These are phyloP conservation scores for Cadophora sp. DNA, from an alignment of 2,329 filamentous ascomycete species.

Conservation along the genomic window DNA sequence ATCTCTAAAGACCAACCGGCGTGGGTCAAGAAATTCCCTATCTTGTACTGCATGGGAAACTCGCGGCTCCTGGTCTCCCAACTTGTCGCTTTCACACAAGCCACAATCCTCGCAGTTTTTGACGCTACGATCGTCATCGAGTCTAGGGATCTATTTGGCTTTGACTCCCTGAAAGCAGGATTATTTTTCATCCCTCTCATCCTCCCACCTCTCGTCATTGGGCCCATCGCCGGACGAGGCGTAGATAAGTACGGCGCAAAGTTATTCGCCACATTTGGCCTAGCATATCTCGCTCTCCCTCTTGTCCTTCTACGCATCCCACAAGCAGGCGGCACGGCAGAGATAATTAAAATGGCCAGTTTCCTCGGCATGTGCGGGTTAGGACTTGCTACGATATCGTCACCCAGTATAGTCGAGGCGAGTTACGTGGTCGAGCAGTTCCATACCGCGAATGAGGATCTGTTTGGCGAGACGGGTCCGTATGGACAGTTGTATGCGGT, in stretches of 20 bases:
- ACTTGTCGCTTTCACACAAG: conserved; percentile 52
- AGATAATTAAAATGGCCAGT: conserved; percentile 54
- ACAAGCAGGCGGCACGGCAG: conserved; percentile 47
- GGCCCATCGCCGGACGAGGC: conserved; percentile 46
- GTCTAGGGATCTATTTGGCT: conserved; percentile 47
- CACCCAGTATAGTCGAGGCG: conserved; percentile 63
- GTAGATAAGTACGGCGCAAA: conserved; percentile 50
- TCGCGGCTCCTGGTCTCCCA: conserved; percentile 51
- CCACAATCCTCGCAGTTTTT: conserved; percentile 48
- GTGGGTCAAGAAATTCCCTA: conserved; percentile 52
- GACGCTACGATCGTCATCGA: conserved; percentile 51
- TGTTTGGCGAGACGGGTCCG: conserved; percentile 62
- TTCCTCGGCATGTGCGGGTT: conserved; percentile 56
- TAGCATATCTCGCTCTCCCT: conserved; percentile 32
- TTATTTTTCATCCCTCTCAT: conserved; percentile 49
- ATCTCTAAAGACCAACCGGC: conserved; percentile 50
- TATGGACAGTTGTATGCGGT: conserved; percentile 72
- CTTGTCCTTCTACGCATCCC: conserved; percentile 52
- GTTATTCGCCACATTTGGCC: conserved; percentile 45
- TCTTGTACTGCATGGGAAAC: conserved; percentile 53
- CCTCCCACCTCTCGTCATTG: conserved; percentile 47
- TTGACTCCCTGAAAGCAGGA: conserved; percentile 47
- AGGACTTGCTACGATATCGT: conserved; percentile 60
- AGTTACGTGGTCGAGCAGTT: conserved; percentile 62
- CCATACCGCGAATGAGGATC: conserved; percentile 58